Evolutionary conservation across 2,329 filamentous ascomycete species (phyloP).

Genomic region (Penicillium digitatum): DNA sequence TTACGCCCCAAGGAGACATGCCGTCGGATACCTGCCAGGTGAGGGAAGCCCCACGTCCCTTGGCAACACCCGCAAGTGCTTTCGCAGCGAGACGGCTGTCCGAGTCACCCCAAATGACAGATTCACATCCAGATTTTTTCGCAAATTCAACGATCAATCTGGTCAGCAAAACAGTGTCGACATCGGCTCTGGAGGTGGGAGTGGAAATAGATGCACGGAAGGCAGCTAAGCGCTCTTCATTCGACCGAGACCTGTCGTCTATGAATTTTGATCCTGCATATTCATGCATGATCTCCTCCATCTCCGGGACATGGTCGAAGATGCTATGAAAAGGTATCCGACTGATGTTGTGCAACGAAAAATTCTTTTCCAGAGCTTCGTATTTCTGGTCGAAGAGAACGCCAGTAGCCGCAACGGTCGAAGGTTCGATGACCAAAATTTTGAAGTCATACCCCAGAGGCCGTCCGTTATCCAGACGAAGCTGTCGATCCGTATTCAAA

Average conservation of each 20-base stretch:
- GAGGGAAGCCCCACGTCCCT: slow-evolving; percentile 79
- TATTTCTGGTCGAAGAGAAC: slow-evolving; percentile 33
- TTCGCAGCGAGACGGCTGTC: slow-evolving; percentile 85
- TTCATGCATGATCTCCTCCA: slow-evolving; percentile 32
- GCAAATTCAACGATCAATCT: slow-evolving; percentile 67
- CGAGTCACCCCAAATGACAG: slow-evolving; percentile 76
- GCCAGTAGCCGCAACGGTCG: slow-evolving; percentile 25
- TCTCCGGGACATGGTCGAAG: slow-evolving; percentile 44
- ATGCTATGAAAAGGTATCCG: slow-evolving; percentile 62
- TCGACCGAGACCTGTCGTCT: slow-evolving; percentile 29
- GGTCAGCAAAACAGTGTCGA: slow-evolving; percentile 65
- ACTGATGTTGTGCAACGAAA: slow-evolving; percentile 63
- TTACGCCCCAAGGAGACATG: slow-evolving; percentile 52
- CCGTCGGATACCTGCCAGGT: slow-evolving; percentile 82
- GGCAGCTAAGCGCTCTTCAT: slow-evolving; percentile 49
- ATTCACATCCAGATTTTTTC: slow-evolving; percentile 57
- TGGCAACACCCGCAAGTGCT: slow-evolving; percentile 81
- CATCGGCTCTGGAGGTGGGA: slow-evolving; percentile 70
- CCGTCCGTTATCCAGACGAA: slow-evolving; percentile 46
- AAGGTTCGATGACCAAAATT: slow-evolving; percentile 43
- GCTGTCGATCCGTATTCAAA: slow-evolving; percentile 63
- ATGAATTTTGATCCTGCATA: slow-evolving; percentile 28
- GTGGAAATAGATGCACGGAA: slow-evolving; percentile 64
- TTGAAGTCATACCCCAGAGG: slow-evolving; percentile 62
- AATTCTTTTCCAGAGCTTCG: slow-evolving; percentile 53